Evolutionary conservation across 2,329 filamentous ascomycete genomes (phyloP), one percentile per base, ranked within the genome.

Genomic region (Herpotrichia juniperi): DNA sequence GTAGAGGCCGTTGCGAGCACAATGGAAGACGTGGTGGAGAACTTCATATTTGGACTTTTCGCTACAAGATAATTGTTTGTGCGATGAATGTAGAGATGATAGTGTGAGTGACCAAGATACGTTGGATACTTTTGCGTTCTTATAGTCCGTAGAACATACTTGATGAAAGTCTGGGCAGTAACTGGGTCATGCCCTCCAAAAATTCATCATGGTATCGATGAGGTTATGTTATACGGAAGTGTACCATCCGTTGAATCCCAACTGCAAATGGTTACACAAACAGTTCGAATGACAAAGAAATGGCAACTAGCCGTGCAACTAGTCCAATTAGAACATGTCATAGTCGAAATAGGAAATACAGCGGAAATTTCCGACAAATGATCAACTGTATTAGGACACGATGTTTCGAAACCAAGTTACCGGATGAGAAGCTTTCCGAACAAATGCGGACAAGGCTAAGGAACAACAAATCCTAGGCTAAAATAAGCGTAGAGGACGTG

Each of bases 351-450:
- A 16, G 28, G 43, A 35, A 50, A 17, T 34, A 28, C 40, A 54
- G 31, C 21, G 25, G 21, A n/a, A 46, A 17, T 24, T 49, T 5
- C 35, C 35, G 17, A 16, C 11, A 8, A 17, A 14, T 25, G 17
- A 19, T n/a, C 24, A 9, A 24, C 34, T 25, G 5, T 7, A 50
- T 45, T 37, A n/a, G 37, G 51, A 25, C 25, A 39, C 24, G 30
- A 49, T 49, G 51, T 50, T 40, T 50, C 22, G 17, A 48, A 54
- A 54, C 42, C 24, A 14, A 37, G n/a, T 14, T 25, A 26, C 19
- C 47, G 51, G 51, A 47, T 39, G 21, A 6, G 14, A 11, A 42
- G n/a, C 9, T 14, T 5, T 51, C 44, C 48, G 47, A 45, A 43
- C 26, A 30, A 6, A 24, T 17, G 46, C 42, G 24, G 17, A 3